A percentile compares a stretch with the other conserved stretches of the same genome.
Conservation (phyloP, 768 basidiomycete species). For the Podaxis sp. region DNA sequence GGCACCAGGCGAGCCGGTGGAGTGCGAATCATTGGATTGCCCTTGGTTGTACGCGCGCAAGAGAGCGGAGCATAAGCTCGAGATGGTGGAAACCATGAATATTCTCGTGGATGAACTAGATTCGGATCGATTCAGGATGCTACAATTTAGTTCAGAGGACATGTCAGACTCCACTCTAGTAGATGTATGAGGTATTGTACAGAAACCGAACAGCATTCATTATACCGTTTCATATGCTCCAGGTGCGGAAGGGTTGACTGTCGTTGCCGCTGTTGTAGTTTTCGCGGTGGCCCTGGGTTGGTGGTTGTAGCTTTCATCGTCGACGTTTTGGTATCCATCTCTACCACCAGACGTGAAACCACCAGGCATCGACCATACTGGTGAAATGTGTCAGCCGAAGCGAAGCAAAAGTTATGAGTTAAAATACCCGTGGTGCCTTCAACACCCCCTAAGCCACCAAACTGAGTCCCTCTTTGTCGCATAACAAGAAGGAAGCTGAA, state of each 20-base stretch:
- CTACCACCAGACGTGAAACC: constrained; percentile 54
- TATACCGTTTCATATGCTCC: constrained; percentile 41
- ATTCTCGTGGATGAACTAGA: constrained; percentile 12
- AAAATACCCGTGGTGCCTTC: constrained; percentile 53
- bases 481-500: constrained; percentile 45
- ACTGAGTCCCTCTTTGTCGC: constrained; percentile 54
- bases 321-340: constrained; percentile 61
- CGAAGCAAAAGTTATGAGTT: background rate
- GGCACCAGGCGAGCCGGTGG: constrained; percentile 51
- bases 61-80: constrained; percentile 44
- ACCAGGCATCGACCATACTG: constrained; percentile 80
- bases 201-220: background rate
- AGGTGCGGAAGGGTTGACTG: constrained; percentile 25
- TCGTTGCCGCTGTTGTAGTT: constrained; percentile 16
- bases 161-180: constrained; percentile 7
- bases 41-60: constrained; percentile 74
- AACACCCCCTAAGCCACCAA: constrained; percentile 41
- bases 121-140: background rate
- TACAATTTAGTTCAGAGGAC: background rate
- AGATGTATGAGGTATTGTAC: constrained; percentile 6
- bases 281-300: constrained; percentile 21
- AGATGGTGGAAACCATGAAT: constrained; percentile 31
- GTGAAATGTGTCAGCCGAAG: constrained; percentile 1
- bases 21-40: constrained; percentile 86
- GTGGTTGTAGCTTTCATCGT: constrained; percentile 39